A percentile compares a stretch with the other conserved stretches of the same genome.
These are phyloP conservation scores for Colletotrichum limetticola DNA, from an alignment of 2,329 filamentous ascomycete species.

Conservation along the genomic window DNA sequence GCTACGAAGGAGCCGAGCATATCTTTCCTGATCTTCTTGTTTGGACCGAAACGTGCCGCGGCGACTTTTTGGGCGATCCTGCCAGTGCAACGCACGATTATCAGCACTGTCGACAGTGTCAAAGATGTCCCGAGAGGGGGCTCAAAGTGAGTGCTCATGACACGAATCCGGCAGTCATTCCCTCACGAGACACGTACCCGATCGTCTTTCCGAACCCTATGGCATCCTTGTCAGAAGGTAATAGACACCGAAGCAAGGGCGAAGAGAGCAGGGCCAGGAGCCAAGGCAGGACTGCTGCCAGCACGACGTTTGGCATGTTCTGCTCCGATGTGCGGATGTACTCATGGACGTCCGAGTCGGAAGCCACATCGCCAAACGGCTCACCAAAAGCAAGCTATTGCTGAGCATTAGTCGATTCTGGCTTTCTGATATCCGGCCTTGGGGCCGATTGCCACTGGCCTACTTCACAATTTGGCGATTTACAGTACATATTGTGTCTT, in stretches of 20 bases:
- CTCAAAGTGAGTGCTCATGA: background rate
- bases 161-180: too few relatives aligned
- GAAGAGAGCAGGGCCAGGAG: conserved; percentile 53
- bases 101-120: too few relatives aligned
- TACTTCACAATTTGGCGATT: too few relatives aligned
- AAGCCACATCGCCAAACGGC: too few relatives aligned
- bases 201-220: conserved; percentile 54
- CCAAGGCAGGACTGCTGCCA: conserved; percentile 54
- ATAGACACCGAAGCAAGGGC: conserved; percentile 50
- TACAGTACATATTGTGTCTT: too few relatives aligned
- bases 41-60: conserved; percentile 54
- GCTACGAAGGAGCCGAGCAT: conserved; percentile 60
- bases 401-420: too few relatives aligned
- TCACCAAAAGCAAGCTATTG: too few relatives aligned
- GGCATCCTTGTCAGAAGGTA: conserved; percentile 52
- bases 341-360: too few relatives aligned
- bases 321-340: conserved; percentile 55
- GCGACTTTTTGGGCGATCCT: conserved; percentile 57
- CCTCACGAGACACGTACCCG: conserved; percentile 52
- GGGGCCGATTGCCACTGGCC: too few relatives aligned
- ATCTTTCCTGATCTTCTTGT: conserved; percentile 56
- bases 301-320: conserved; percentile 56
- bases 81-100: too few relatives aligned
- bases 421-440: too few relatives aligned
- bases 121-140: too few relatives aligned